Evolutionary conservation across 768 basidiomycete species (phyloP).

Genomic region (Leccinum rimulosum): DNA sequence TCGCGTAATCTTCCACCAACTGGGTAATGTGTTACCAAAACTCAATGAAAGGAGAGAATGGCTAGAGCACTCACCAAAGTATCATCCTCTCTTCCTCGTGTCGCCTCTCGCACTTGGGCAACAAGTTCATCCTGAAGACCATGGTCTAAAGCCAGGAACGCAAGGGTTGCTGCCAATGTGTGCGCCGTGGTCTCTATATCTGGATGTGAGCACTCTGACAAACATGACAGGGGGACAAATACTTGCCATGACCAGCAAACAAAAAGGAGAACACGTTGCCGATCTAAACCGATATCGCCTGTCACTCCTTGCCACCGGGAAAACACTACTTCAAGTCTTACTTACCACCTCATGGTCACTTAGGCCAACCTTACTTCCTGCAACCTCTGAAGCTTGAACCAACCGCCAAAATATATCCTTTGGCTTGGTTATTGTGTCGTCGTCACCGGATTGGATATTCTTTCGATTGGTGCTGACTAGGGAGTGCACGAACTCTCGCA

Average conservation of each 20-base stretch:
- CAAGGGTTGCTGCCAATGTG: slow-evolving; percentile 33
- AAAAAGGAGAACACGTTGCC: slow-evolving; percentile 53
- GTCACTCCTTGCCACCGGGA: neutral
- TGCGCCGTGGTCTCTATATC: slow-evolving; percentile 34
- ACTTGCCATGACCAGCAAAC: slow-evolving; percentile 56
- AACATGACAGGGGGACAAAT: neutral
- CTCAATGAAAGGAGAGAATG: neutral
- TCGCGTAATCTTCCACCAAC: slow-evolving; percentile 25
- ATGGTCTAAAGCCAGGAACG: slow-evolving; percentile 28
- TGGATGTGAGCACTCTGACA: neutral
- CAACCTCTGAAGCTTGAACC: slow-evolving; percentile 19
- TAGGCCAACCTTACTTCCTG: slow-evolving; percentile 15
- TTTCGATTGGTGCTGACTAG: slow-evolving; percentile 10
- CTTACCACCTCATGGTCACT: slow-evolving; percentile 21
- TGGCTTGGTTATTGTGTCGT: slow-evolving; percentile 1
- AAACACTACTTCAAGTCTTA: neutral
- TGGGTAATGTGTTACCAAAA: neutral
- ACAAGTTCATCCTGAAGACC: slow-evolving; percentile 33
- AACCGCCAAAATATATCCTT: slow-evolving; percentile 24
- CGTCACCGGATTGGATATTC: slow-evolving; percentile 7
- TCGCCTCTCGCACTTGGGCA: slow-evolving; percentile 28
- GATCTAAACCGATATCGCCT: slow-evolving; percentile 34
- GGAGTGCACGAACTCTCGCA: slow-evolving; percentile 21
- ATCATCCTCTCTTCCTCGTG: slow-evolving; percentile 16
- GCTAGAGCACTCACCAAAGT: slow-evolving; percentile 13